phyloP scores from a whole-genome alignment of 208 protist species.

The Trypanosoma avium region DNA sequence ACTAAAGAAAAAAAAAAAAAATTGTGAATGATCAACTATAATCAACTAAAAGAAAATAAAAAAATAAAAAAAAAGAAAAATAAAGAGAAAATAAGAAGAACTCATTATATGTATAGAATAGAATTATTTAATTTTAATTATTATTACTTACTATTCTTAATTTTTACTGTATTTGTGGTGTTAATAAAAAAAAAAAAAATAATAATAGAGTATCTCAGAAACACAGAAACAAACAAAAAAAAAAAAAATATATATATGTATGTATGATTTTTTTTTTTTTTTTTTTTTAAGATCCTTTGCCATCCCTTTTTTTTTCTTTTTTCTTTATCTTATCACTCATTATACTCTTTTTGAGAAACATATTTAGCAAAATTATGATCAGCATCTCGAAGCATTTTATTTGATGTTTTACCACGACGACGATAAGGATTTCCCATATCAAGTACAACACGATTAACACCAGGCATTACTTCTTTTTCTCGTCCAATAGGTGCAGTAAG shows the following conservation, averaged over 20 bases:
- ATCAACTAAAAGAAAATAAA: neutral
- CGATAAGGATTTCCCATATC: conserved; percentile 88
- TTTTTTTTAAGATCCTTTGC: neutral
- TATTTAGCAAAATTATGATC: conserved; percentile 85
- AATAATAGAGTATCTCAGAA: too few relatives aligned
- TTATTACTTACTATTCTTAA: too few relatives aligned
- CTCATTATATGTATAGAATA: too few relatives aligned
- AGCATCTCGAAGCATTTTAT: conserved; percentile 71
- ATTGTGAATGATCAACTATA: neutral
- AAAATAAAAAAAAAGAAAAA: neutral
- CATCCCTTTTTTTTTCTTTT: neutral
- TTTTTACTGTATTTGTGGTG: too few relatives aligned
- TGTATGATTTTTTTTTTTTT: neutral
- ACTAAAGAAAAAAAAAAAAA: neutral
- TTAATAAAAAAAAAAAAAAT: conserved; percentile 19
- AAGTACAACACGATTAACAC: conserved; percentile 73
- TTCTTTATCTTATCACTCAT: conserved; percentile 28
- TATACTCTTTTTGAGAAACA: conserved; percentile 55
- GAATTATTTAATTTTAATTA: too few relatives aligned
- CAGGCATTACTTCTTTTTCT: conserved; percentile 81
- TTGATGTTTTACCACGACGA: conserved; percentile 34
- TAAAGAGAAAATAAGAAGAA: conserved; percentile 3
- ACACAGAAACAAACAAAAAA: conserved; percentile 12
- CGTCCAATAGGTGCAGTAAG: conserved; percentile 81
- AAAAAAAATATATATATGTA: conserved; percentile 15